Evolutionary conservation across 176 grass and related monocot species (phyloP).

Genomic region (Aegilops umbellulata): DNA sequence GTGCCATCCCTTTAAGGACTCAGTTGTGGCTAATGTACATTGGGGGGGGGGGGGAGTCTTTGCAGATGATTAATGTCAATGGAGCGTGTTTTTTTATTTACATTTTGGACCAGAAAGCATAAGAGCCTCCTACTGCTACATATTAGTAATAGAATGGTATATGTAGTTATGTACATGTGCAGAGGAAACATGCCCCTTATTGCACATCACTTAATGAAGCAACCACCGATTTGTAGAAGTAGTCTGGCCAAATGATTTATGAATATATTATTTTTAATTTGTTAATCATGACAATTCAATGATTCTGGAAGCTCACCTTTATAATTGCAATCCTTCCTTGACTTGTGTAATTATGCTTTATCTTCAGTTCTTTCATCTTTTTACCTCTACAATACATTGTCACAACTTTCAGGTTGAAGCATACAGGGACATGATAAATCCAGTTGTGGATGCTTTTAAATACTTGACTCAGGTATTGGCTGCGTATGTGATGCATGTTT

Average conservation of each 20-base stretch:
- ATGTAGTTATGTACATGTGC: neutral
- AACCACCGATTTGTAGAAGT: neutral
- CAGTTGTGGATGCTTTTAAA: slow-evolving; percentile 99
- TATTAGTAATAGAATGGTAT: neutral
- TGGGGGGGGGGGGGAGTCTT: neutral
- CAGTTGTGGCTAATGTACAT: neutral
- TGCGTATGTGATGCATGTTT: slow-evolving; percentile 20
- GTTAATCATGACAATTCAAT: neutral
- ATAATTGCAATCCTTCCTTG: neutral
- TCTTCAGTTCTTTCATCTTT: neutral
- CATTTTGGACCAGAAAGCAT: neutral
- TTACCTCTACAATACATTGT: slow-evolving; percentile 20
- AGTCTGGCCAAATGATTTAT: neutral
- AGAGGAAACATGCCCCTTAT: neutral
- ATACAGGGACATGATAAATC: slow-evolving; percentile 98
- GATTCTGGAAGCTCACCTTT: slow-evolving; percentile 10
- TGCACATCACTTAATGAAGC: neutral
- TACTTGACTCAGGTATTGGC: slow-evolving; percentile 93
- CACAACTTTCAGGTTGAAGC: slow-evolving; percentile 83
- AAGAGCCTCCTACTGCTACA: neutral
- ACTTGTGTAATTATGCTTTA: neutral
- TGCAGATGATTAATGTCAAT: neutral
- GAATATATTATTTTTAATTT: neutral
- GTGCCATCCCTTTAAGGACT: neutral
- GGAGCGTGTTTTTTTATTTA: too few species aligned